Evolutionary conservation across 78 protist genomes (phyloP), one percentile per base, ranked within the genome.

Genomic region (Dictyostelium purpureum): DNA sequence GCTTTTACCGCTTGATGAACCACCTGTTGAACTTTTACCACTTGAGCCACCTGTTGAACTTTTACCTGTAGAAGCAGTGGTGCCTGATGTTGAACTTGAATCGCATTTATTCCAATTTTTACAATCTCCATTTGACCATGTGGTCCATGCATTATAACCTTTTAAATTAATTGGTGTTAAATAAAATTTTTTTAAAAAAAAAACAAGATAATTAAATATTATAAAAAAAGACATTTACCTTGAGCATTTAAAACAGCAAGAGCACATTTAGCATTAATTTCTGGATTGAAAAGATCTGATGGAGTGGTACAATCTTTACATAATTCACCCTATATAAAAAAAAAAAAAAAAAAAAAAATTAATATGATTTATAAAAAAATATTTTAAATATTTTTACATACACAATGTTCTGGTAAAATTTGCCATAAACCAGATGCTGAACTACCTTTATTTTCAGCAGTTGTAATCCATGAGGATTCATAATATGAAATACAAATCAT

Each of bases 61-160:
- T 6, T 18, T 57, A 18, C 10, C 40, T 16, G 14, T 38, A 31
- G 63, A 26, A 26, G 63, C 31, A 11, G 42, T 10, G 31, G 31
- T 49, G 51, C 79, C 79, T 9, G 65, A 19, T 59, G 87, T 59
- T 40, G 87, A 77, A 35, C 74, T 28, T 26, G 79, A 42, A 42
- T 61, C 87, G 31, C 90, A 83, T 52, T 83, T 38, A 38, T 33
- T 70, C 90, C 90, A 83, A 16, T 43, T 28, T 11, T 12, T 70
- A 49, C 90, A 83, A 28, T 83, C 90, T 6, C 90, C 90, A 28
- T 51, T 67, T 12, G 16, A 21, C 92, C 92, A 85, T 6, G 92
- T 85, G 33, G 82, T 73, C 92, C 92, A 85, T 5, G 92, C 92
- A 31, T 73, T 52, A 38, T 59, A 85, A 73, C 92, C 92, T 52